Percentiles rank a stretch among this genome's conserved stretches.
Conservation (phyloP, 2,329 filamentous ascomycete species). For the Microdochium bolleyi region DNA sequence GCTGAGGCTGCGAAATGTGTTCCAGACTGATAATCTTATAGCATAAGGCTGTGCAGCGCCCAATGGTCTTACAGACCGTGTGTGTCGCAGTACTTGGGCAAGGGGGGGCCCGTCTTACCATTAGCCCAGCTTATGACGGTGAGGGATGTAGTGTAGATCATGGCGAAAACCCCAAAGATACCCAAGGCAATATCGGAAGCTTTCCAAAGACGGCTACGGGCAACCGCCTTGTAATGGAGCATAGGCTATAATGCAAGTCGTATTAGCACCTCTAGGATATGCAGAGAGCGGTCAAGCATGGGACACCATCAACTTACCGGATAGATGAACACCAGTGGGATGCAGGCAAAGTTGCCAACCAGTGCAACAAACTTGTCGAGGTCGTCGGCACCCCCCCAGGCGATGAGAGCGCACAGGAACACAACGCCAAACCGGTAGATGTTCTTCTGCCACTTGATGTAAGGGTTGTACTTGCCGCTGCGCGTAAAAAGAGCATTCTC, state of each 20-base stretch:
- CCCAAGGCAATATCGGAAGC: slow-evolving; percentile 68
- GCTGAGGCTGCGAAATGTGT: background rate
- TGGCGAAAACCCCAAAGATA: slow-evolving; percentile 75
- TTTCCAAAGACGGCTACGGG: slow-evolving; percentile 59
- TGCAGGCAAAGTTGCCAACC: slow-evolving; percentile 95
- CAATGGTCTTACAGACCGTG: slow-evolving; percentile 13
- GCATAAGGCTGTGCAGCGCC: slow-evolving; percentile 1
- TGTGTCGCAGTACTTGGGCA: slow-evolving; percentile 48
- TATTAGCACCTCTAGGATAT: slow-evolving; percentile 19
- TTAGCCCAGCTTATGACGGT: slow-evolving; percentile 82
- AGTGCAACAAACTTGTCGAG: slow-evolving; percentile 96
- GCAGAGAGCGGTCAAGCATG: background rate
- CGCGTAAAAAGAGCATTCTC: slow-evolving; percentile 90
- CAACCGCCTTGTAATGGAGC: slow-evolving; percentile 78
- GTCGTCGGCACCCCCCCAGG: slow-evolving; percentile 87
- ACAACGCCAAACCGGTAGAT: slow-evolving; percentile 91
- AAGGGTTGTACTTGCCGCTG: slow-evolving; percentile 95
- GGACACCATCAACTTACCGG: slow-evolving; percentile 57
- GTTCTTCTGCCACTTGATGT: slow-evolving; percentile 99
- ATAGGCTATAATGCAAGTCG: slow-evolving; percentile 56
- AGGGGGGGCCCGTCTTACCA: slow-evolving; percentile 33
- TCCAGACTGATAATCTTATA: background rate
- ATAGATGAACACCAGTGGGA: slow-evolving; percentile 95
- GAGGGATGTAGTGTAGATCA: slow-evolving; percentile 84
- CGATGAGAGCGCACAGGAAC: slow-evolving; percentile 74